These are phyloP conservation scores for Zychaea mexicana DNA, from an alignment of 371 early-diverging fungal species.

Conservation along the genomic window DNA sequence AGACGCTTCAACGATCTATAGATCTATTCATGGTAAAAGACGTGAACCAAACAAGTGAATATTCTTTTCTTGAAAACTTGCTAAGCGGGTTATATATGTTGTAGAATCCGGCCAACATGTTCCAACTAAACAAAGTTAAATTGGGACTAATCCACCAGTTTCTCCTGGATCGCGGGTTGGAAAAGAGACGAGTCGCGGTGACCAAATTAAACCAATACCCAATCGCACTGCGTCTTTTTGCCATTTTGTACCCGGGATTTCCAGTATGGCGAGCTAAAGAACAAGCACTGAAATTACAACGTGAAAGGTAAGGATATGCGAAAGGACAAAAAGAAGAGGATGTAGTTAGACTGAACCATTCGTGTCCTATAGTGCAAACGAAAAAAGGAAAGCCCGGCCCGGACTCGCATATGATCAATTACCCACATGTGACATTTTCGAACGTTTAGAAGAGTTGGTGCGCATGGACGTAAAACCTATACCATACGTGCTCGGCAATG, in stretches of 20 bases:
- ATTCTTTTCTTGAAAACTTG: neutral
- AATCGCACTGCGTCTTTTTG: neutral
- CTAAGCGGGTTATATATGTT: neutral
- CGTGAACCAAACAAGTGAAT: too few species aligned
- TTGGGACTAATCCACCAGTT: slow-evolving; percentile 6
- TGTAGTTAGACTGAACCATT: neutral
- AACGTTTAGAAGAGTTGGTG: slow-evolving; percentile 34
- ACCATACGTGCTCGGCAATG: neutral
- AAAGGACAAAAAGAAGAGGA: neutral
- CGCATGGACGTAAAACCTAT: slow-evolving; percentile 7
- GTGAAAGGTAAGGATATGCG: neutral
- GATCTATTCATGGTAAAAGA: neutral
- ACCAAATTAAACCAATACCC: neutral
- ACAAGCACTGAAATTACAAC: slow-evolving; percentile 63
- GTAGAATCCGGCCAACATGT: slow-evolving; percentile 20
- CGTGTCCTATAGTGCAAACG: neutral
- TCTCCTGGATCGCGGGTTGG: slow-evolving; percentile 23
- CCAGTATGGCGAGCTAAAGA: slow-evolving; percentile 39
- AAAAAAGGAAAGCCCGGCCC: neutral
- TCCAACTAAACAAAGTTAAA: slow-evolving; percentile 5
- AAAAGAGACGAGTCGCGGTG: neutral
- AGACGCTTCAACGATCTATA: neutral
- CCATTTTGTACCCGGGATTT: slow-evolving; percentile 1
- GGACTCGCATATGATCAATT: slow-evolving; percentile 38
- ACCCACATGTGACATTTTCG: slow-evolving; percentile 33